These are phyloP conservation scores for Tremellales sp. DNA, from an alignment of 1,284 basidiomycete genomes.

Conservation along the genomic window DNA sequence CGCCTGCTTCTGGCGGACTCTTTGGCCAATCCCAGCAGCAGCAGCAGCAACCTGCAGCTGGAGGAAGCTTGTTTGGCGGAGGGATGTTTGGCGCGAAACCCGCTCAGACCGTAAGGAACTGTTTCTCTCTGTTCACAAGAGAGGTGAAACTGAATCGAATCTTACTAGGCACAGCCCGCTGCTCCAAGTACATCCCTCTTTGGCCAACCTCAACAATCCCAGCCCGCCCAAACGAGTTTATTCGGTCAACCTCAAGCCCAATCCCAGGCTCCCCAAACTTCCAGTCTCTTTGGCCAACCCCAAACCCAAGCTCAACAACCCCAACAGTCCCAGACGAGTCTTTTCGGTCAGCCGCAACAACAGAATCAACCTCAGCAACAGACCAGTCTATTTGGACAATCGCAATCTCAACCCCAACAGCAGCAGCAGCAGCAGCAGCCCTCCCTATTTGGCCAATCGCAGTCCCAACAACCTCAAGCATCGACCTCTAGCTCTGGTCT, in stretches of 20 bases:
- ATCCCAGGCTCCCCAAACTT: not conserved
- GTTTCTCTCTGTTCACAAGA: too few relatives aligned
- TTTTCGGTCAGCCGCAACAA: slow-evolving; percentile 16
- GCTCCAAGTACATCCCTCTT: slow-evolving; percentile 4
- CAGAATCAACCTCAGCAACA: not conserved
- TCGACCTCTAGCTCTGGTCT: slow-evolving; percentile 13
- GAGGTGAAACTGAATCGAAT: slow-evolving; percentile 3
- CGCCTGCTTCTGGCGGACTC: slow-evolving; percentile 1
- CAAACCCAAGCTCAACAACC: not conserved
- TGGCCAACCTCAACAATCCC: slow-evolving; percentile 10
- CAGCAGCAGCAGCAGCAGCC: slow-evolving; percentile 15
- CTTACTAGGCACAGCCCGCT: not conserved
- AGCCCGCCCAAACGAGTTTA: slow-evolving; percentile 6
- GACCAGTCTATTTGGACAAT: slow-evolving; percentile 16
- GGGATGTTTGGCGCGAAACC: slow-evolving; percentile 12
- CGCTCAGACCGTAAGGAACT: slow-evolving; percentile 2
- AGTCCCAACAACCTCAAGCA: not conserved
- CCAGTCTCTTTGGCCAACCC: slow-evolving; percentile 9
- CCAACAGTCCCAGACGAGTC: slow-evolving; percentile 2
- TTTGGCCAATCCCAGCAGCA: slow-evolving; percentile 10
- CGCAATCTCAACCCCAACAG: slow-evolving; percentile 20
- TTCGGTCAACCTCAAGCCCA: slow-evolving; percentile 9
- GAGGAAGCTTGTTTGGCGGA: slow-evolving; percentile 14
- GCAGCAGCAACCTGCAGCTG: not conserved
- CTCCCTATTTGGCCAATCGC: slow-evolving; percentile 12